Conservation (phyloP, 176 grass and related monocot genomes). For the Rhynchospora pubera region DNA sequence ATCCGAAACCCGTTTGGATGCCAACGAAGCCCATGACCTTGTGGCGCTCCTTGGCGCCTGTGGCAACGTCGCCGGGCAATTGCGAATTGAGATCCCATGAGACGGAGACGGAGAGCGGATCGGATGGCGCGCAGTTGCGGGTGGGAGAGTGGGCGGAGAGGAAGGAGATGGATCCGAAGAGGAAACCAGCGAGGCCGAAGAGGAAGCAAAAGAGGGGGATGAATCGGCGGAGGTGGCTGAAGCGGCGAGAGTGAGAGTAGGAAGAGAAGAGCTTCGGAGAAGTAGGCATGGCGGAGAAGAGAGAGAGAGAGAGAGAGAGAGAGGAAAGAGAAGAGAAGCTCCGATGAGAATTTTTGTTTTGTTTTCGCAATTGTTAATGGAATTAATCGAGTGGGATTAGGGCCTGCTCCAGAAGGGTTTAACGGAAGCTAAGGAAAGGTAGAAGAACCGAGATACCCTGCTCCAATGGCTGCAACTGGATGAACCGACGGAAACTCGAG, state of each 20-base stretch:
- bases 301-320: not conserved
- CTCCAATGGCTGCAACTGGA: no score
- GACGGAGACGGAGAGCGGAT: constrained; percentile 70
- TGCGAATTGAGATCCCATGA: constrained; percentile 50
- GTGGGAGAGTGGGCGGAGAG: not conserved
- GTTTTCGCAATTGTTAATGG: not conserved
- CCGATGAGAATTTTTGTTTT: not conserved
- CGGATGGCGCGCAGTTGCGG: constrained; percentile 44
- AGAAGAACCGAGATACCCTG: no score
- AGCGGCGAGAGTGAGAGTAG: constrained; percentile 30
- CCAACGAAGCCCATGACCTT: constrained; percentile 98
- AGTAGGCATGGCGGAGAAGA: constrained; percentile 43
- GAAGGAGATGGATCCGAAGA: constrained; percentile 20
- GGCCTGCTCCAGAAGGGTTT: no score
- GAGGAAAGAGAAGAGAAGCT: not conserved
- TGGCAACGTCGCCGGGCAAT: not conserved
- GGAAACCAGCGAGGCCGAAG: constrained; percentile 51
- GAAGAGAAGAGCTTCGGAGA: constrained; percentile 67
- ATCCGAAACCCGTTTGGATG: constrained; percentile 91
- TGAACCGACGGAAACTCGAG: no score
- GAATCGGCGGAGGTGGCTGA: constrained; percentile 33
- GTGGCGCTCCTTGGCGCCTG: constrained; percentile 47
- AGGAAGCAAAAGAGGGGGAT: constrained; percentile 64
- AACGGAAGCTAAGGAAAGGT: no score
- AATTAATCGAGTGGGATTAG: not conserved